phyloP scores from a whole-genome alignment of 2,329 filamentous ascomycete species.

The Sclerotiophoma versabilis region DNA sequence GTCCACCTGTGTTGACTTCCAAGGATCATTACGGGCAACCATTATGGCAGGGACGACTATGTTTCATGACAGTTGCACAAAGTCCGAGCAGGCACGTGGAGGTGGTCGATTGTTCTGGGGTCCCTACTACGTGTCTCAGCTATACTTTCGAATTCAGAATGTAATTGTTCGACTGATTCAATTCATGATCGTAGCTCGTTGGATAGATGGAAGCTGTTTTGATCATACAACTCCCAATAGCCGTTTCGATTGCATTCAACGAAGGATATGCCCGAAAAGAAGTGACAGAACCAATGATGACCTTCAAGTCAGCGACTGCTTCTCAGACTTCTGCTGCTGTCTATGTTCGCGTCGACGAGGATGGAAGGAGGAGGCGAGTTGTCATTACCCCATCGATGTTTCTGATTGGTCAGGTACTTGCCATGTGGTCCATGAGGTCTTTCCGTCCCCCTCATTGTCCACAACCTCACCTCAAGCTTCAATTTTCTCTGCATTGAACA shows the following conservation, averaged over 20 bases:
- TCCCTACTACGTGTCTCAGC: too few species aligned
- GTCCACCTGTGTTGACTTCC: too few species aligned
- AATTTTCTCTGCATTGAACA: not conserved
- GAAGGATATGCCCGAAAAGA: not conserved
- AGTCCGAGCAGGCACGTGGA: not conserved
- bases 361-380: slow-evolving; percentile 8
- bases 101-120: not conserved
- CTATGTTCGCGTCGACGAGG: slow-evolving; percentile 4
- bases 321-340: not conserved
- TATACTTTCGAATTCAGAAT: not conserved
- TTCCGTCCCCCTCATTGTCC: slow-evolving; percentile 13
- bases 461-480: slow-evolving; percentile 10
- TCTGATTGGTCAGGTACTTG: slow-evolving; percentile 12
- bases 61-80: not conserved
- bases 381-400: slow-evolving; percentile 20
- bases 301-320: not conserved
- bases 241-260: not conserved
- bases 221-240: not conserved
- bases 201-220: not conserved
- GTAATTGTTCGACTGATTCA: too few species aligned
- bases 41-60: not conserved
- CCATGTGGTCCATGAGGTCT: slow-evolving; percentile 17
- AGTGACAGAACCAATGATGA: too few species aligned
- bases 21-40: not conserved
- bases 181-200: not conserved